Conservation (phyloP, 768 basidiomycete species). For the Termitomyces sp. region DNA sequence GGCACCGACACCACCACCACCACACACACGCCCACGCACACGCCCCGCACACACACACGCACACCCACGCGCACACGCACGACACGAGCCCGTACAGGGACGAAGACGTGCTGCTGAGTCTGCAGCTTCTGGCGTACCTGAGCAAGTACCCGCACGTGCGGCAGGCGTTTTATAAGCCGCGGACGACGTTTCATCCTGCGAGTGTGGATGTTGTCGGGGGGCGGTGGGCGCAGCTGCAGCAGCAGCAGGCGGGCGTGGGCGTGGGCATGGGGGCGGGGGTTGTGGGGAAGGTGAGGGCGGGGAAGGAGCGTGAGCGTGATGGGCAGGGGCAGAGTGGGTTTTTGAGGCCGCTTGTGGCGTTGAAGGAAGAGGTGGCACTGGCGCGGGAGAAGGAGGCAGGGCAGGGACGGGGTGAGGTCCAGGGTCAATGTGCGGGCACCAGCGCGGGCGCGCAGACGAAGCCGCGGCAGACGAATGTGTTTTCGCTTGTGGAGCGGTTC, state of each 20-base stretch:
- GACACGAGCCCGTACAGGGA: constrained; percentile 76
- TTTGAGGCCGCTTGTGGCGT: constrained; percentile 23
- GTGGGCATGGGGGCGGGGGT: constrained; percentile 6
- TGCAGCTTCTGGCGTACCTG: constrained; percentile 93
- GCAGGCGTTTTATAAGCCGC: constrained; percentile 89
- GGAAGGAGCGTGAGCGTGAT: neutral
- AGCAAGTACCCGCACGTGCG: constrained; percentile 98
- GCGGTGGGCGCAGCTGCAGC: constrained; percentile 19
- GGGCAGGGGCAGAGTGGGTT: neutral
- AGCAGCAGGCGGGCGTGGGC: no score
- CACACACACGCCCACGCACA: neutral
- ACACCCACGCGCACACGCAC: constrained; percentile 15
- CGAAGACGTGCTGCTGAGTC: constrained; percentile 85
- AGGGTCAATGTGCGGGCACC: neutral
- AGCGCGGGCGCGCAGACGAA: constrained; percentile 13
- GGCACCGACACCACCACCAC: neutral
- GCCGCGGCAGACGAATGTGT: constrained; percentile 78
- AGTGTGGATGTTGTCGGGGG: constrained; percentile 36
- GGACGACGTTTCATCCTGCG: constrained; percentile 78
- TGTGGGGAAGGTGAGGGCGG: neutral
- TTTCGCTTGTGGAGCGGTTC: constrained; percentile 93
- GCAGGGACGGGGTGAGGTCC: neutral
- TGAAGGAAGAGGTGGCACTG: constrained; percentile 37
- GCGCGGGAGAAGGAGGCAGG: no score
- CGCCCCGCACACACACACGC: neutral